Percentiles rank a stretch among this genome's conserved stretches.
Evolutionary conservation across 805 yeast genomes (phyloP).

Genomic region (Starmerella floris): DNA sequence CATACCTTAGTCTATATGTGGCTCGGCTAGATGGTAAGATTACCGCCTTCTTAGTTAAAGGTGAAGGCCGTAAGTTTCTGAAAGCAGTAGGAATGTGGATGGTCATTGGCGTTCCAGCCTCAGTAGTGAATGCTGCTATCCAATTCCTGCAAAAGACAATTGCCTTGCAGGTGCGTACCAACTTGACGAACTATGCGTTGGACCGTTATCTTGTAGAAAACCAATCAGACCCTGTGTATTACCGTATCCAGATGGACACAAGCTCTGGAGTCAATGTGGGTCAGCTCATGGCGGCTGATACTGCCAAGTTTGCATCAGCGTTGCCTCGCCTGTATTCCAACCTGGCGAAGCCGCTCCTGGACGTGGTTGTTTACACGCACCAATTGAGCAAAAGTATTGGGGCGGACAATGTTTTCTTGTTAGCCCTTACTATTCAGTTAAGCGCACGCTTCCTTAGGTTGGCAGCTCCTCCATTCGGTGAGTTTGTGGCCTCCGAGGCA

Average conservation of each 20-base stretch:
- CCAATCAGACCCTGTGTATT: constrained; percentile 45
- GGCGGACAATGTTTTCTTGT: constrained; percentile 55
- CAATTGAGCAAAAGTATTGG: constrained; percentile 45
- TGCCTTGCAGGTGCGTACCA: constrained; percentile 39
- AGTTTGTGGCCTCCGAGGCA: constrained; percentile 60
- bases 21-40: constrained; percentile 77
- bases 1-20: constrained; percentile 62
- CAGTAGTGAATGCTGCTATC: constrained; percentile 60
- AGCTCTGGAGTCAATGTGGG: constrained; percentile 51
- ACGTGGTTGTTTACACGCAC: constrained; percentile 65
- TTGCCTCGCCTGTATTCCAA: constrained; percentile 69
- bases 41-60: constrained; percentile 68
- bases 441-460: constrained; percentile 61
- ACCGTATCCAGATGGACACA: constrained; percentile 51
- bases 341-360: constrained; percentile 68
- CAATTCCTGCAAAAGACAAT: constrained; percentile 29
- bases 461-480: constrained; percentile 84
- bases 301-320: constrained; percentile 57
- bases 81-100: constrained; percentile 62
- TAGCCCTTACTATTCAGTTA: constrained; percentile 68
- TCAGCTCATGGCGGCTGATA: constrained; percentile 71
- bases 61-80: constrained; percentile 50
- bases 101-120: constrained; percentile 73
- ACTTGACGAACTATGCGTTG: constrained; percentile 51
- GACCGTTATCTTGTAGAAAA: constrained; percentile 43